Conservation (phyloP, 169 alveolate genomes). For the Plasmodium relictum region DNA sequence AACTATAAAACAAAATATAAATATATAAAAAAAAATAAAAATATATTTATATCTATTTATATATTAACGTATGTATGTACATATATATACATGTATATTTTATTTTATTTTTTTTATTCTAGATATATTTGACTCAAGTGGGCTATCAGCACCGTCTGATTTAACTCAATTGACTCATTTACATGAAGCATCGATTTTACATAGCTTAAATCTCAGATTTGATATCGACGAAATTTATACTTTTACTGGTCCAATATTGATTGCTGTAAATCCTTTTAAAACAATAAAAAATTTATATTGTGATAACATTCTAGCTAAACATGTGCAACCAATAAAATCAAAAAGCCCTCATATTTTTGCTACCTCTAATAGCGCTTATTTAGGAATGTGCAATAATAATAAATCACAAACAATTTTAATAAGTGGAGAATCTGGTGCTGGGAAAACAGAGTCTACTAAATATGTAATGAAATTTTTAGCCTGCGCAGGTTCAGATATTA, state of each 20-base stretch:
- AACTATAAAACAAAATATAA: not conserved
- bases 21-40: not conserved
- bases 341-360: conserved; percentile 95
- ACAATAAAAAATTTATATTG: conserved; percentile 82
- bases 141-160: conserved; percentile 87
- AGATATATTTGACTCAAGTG: conserved; percentile 62
- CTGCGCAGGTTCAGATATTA: conserved; percentile 87
- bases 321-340: conserved; percentile 78
- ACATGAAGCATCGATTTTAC: conserved; percentile 94
- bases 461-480: conserved; percentile 96
- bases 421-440: conserved; percentile 99
- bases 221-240: conserved; percentile 94
- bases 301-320: conserved; percentile 77
- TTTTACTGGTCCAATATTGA: conserved; percentile 97
- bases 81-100: not conserved
- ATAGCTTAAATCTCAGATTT: conserved; percentile 93
- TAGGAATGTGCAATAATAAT: conserved; percentile 90
- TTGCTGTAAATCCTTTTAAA: conserved; percentile 98
- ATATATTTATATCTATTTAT: not conserved
- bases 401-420: conserved; percentile 95
- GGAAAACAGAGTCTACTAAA: conserved; percentile 99
- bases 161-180: conserved; percentile 91
- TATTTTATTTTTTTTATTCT: not conserved
- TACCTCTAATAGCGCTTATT: conserved; percentile 95
- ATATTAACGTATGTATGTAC: not conserved